Base-by-base conservation (phyloP, 257 asterid genomes). In the Ballota nigra region DNA sequence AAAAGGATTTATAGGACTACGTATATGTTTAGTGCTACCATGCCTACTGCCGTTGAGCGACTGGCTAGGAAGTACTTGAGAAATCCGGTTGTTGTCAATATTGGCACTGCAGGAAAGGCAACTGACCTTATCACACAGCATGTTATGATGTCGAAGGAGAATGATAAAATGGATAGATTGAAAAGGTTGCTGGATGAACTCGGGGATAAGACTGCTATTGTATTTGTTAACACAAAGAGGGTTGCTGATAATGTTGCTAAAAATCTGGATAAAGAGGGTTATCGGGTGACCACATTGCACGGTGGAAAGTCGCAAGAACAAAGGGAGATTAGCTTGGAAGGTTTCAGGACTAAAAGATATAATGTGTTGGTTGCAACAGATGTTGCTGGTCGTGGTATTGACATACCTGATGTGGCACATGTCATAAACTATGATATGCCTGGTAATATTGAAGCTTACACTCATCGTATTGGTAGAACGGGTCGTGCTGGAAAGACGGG, bases 401-500 rank as follows among this genome's bases (percentile, higher is more conserved):
- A 86, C 71, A 86, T 84, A 66, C 87, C 89, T 24, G 92, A 84
- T 71, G 89, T 86, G 65, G 86, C 87, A n/a, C 89, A 86, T 74
- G 89, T 86, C 53, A 80, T 86, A 53, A 86, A 86, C 73, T 66
- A 78, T 41, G 89, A 86, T 68, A 86, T 84, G 89, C 92, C 89
- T 13, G 80, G 81, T 31, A 86, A 63, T 66, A 83, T 83, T 55
- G 90, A 86, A 77, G 82, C 83, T 20, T 85, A 83, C 84, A 86
- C 90, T 5, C 88, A 86, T 81, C 90, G 88, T 76, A 86, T 86
- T 53, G 90, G 90, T 68, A 70, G 90, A 73, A 86, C 88, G 12
- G 91, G 91, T 56, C 88, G 91, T 79, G 91, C 91, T 71, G 91
- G 91, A 77, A 86, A 86, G 82, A 84, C 89, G 7, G 92, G 92